Base-by-base conservation (phyloP, 1,139 yeast species). In the Ogataea hybrid region DNA sequence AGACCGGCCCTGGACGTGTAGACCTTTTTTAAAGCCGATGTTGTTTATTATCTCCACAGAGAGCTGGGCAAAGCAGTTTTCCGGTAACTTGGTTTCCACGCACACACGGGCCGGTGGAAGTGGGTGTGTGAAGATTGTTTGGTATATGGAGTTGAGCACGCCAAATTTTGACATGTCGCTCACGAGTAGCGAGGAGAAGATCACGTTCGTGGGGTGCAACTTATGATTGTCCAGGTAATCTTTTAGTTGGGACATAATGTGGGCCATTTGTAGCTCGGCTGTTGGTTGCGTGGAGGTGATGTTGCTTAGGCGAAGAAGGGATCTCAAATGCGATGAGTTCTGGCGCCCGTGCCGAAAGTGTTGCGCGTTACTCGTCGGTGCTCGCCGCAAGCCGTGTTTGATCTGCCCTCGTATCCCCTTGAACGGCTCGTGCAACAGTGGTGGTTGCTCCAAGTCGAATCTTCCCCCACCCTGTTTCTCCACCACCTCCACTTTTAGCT, bases 101-200 rank as follows among this genome's bases (percentile, higher is more conserved):
- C 97, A 90, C 0, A 87, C 79, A 50, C 98, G 73, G 1, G 97
- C 79, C 1, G 98, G 97, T 1, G 97, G 97, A 18, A 77, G 70
- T 6, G 81, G 78, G 2, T 69, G 66, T 3, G 65, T 62, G 58
- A 90, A 89, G 46, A 67, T 69, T 1, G 61, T 48, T 28, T 69
- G 69, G 59, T 92, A 92, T 1, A 79, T 66, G 1, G 58, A 41
- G 58, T 92, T 92, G 17, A 90, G 73, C 5, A 54, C 62, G 1
- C 67, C 67, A 61, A 92, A 92, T 40, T 75, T 61, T 0, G 62
- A 37, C 90, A 92, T 90, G 43, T 83, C 75, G 2, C 71, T 55
- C 2, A 92, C 66, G 6, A 86, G 57, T 9, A 90, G 63, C 0
- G 84, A 72, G 2, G 86, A 71, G 36, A 76, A 79, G 50, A 79